Base-by-base conservation (phyloP, 345 rosid genomes). In the Toxicodendron radicans region DNA sequence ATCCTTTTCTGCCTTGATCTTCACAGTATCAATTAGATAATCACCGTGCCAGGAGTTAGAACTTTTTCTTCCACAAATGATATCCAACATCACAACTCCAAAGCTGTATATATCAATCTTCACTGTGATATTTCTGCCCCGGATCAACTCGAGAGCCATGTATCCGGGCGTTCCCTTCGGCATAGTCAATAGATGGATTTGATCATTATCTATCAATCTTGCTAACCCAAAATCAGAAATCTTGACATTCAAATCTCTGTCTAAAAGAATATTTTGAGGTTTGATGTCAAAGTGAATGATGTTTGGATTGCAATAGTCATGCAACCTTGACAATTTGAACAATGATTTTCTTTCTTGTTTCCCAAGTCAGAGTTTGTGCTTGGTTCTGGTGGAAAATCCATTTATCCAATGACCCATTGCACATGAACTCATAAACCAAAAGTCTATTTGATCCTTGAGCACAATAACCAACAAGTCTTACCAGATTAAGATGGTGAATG, bases 61-160 rank as follows among this genome's bases (percentile, higher is more conserved):
- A 64, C 58, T 73, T 58, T 12, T 73, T 11, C 64, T 46, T 11
- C 76, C 64, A 41, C 70, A 64, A 11, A 73, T 43, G 7, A 54
- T 64, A n/a, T 73, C 76, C 32, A 73, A 38, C 5, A 56, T 64
- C 18, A 64, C 64, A 4, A 73, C 24, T 20, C 71, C 45, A 12
- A 73, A 64, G 70, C 70, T 73, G 11, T 80, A 80, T 18, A 80
- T 73, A 58, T 80, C 83, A 10, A 66, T 73, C 72, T 80, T 80
- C 14, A 62, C 43, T 41, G 83, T 73, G 43, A 76, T 64, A 53
- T 4, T 24, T 45, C 21, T 12, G 7, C 64, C 64, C 30, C 58
- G 18, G 0, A 67, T 32, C 65, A 63, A 56, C 48, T 74, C 72
- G 0, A 64, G 66, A 17, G 72, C 77, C 24, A 74, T 49, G 12